These are phyloP conservation scores for Solanum virginianum DNA, from an alignment of 257 asterid genomes.

Conservation along the genomic window DNA sequence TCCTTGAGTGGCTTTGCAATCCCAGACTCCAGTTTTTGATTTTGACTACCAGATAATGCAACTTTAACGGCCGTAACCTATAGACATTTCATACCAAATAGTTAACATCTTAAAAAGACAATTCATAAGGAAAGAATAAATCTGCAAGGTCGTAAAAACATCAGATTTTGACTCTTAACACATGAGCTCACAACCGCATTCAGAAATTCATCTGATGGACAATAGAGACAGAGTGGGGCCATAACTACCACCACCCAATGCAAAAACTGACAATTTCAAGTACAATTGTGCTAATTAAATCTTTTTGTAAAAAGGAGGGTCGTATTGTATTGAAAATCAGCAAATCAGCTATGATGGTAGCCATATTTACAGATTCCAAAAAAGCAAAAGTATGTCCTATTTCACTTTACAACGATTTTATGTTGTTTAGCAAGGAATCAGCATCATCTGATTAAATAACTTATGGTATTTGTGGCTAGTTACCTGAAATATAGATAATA, in stretches of 20 bases:
- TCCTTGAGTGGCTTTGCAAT: conserved; percentile 73
- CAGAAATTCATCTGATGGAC: background rate
- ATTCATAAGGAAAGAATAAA: background rate
- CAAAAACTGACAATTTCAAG: background rate
- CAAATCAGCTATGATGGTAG: background rate
- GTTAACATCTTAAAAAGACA: background rate
- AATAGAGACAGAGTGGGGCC: background rate
- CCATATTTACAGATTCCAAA: background rate
- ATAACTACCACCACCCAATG: background rate
- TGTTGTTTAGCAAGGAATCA: background rate
- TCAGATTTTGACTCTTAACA: background rate
- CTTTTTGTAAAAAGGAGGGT: background rate
- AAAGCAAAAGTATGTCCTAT: background rate
- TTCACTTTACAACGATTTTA: background rate
- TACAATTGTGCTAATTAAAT: background rate
- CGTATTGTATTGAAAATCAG: background rate
- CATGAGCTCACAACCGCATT: background rate
- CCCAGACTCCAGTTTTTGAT: conserved; percentile 44
- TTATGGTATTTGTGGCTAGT: background rate
- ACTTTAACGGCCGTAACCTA: conserved; percentile 96
- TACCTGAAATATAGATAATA: background rate
- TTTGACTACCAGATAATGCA: conserved; percentile 58
- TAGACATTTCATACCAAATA: conserved; percentile 1
- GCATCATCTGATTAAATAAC: background rate
- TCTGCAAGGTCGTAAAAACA: background rate